Base-by-base conservation (phyloP, 129 eudicot genomes). In the Artemisia argyi region DNA sequence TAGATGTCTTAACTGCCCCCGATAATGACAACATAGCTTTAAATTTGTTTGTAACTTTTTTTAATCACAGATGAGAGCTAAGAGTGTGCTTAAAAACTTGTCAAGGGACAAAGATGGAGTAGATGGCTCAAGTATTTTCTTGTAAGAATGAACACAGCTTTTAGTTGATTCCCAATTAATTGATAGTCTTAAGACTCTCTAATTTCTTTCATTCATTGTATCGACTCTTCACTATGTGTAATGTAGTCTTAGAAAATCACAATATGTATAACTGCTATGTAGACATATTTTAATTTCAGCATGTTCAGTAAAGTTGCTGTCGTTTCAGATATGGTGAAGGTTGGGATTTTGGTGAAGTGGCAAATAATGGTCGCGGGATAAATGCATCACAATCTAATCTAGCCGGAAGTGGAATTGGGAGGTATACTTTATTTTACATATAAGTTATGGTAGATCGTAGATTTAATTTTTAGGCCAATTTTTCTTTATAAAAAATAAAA, bases 321-420 rank as follows among this genome's bases (percentile, higher is more conserved):
- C 1, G 63, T 69, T 73, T 68, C 71, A 94, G 99, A 78, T 94
- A 94, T 80, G 99, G 99, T 53, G 99, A 94, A 84, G 99, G 99
- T 66, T 94, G 97, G 99, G 90, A 94, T 82, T 94, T 90, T 64
- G 99, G 97, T 73, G 99, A 94, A 76, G 99, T 94, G 75, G 93
- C 96, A 62, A 85, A 86, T 22, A 90, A 88, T 73, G 99, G 87
- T 48, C 91, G 99, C 55, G 99, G 99, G 61, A 47, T 86, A 56
- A 90, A 94, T 83, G 96, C 99, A 62, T 88, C 97, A 50, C 99
- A 94, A 65, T 74, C 83, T 54, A 94, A 94, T 85, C 84, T 94
- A 68, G 78, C 73, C 54, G 96, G 96, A 74, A 90, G 86, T 70
- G 99, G 97, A 64, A 94, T 94, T 47, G 99, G 99, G 72, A 94